phyloP scores from a whole-genome alignment of 805 yeast species.

The Cyberlindnera xylosilytica region DNA sequence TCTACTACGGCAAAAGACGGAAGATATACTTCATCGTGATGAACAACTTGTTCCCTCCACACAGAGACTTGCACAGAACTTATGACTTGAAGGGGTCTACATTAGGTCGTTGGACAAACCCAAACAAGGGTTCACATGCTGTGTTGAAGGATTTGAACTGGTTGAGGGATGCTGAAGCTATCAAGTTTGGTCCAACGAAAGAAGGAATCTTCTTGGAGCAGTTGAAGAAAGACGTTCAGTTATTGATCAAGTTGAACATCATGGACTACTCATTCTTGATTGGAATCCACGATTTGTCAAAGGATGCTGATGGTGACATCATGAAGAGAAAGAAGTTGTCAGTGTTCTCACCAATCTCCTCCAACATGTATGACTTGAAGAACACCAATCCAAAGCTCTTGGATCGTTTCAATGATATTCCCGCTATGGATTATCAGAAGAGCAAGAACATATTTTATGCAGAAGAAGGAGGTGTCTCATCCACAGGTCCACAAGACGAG shows the following conservation, averaged over 20 bases:
- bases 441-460: constrained; percentile 62
- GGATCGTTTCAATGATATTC: constrained; percentile 39
- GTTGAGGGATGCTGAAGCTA: constrained; percentile 60
- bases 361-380: constrained; percentile 30
- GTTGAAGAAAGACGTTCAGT: constrained; percentile 67
- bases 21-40: constrained; percentile 92
- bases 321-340: constrained; percentile 37
- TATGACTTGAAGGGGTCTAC: constrained; percentile 94
- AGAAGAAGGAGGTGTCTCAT: constrained; percentile 81
- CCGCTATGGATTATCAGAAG: constrained; percentile 42
- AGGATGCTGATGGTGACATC: constrained; percentile 43
- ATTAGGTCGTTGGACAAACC: constrained; percentile 65
- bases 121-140: constrained; percentile 31
- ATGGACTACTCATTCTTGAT: constrained; percentile 94
- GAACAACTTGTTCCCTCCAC: constrained; percentile 96
- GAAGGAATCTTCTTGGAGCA: constrained; percentile 60
- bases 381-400: constrained; percentile 46
- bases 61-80: constrained; percentile 76
- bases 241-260: constrained; percentile 71
- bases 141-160: constrained; percentile 89
- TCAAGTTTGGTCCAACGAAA: constrained; percentile 76
- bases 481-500: constrained; percentile 56
- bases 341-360: constrained; percentile 28
- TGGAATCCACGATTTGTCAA: constrained; percentile 78
- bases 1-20: constrained; percentile 42